A percentile compares a stretch with the other conserved stretches of the same genome.
These are phyloP conservation scores for Tetragonia tetragonoides DNA, from an alignment of 148 eudicot species.

Conservation along the genomic window DNA sequence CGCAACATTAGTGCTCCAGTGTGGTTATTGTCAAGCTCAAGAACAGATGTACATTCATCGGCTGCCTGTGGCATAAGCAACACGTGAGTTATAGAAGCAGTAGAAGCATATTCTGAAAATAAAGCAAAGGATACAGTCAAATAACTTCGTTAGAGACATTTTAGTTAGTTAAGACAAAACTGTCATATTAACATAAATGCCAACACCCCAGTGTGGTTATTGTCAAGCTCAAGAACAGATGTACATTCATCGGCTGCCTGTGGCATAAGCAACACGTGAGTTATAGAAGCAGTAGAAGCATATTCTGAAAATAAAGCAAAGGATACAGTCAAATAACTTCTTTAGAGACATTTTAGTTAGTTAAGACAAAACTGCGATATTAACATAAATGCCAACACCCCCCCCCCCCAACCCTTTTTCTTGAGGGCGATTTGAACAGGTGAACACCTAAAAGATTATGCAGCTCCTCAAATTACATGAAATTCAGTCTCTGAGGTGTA, in stretches of 20 bases:
- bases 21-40: slow-evolving; percentile 84
- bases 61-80: slow-evolving; percentile 60
- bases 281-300: not conserved
- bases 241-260: slow-evolving; percentile 95
- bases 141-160: not conserved
- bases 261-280: slow-evolving; percentile 21
- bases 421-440: no score
- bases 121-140: not conserved
- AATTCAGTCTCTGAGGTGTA: no score
- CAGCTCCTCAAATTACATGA: not conserved
- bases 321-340: not conserved
- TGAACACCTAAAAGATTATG: no score
- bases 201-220: slow-evolving; percentile 86
- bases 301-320: not conserved
- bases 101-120: not conserved
- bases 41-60: slow-evolving; percentile 86
- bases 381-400: not conserved
- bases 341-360: not conserved
- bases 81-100: not conserved
- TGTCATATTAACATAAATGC: not conserved
- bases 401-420: no score
- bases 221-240: slow-evolving; percentile 87
- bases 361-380: not conserved
- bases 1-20: slow-evolving; percentile 94
- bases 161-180: not conserved